Conservation (phyloP, 2,329 filamentous ascomycete species). For the Teratosphaeria zuluensis region DNA sequence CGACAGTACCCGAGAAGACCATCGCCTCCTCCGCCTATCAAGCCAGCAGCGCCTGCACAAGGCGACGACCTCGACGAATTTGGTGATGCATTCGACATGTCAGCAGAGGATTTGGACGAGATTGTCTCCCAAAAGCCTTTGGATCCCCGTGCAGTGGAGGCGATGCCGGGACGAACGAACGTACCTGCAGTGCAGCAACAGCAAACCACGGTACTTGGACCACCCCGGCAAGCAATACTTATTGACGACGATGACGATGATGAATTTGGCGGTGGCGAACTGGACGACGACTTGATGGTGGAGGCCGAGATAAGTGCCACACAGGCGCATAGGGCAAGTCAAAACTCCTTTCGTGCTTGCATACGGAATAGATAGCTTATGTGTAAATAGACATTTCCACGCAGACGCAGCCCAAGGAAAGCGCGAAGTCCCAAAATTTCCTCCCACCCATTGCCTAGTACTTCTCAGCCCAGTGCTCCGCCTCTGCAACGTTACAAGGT, state of each 20-base stretch:
- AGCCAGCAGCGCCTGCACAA: slow-evolving; percentile 1
- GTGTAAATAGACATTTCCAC: slow-evolving; percentile 18
- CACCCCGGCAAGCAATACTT: not conserved
- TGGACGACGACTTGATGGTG: slow-evolving; percentile 61
- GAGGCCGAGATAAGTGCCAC: slow-evolving; percentile 64
- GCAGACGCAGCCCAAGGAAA: slow-evolving; percentile 12
- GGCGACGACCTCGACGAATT: slow-evolving; percentile 32
- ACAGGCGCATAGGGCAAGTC: slow-evolving; percentile 47
- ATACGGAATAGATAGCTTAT: slow-evolving; percentile 26
- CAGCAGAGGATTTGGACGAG: slow-evolving; percentile 49
- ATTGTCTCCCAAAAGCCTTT: slow-evolving; percentile 37
- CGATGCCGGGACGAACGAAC: slow-evolving; percentile 29
- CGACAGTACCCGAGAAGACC: slow-evolving; percentile 6
- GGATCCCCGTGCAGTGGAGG: slow-evolving; percentile 33
- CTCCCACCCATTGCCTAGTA: not conserved
- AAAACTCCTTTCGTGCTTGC: slow-evolving; percentile 8
- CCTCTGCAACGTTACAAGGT: slow-evolving; percentile 58
- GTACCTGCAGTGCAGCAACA: slow-evolving; percentile 5
- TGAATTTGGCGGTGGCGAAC: slow-evolving; percentile 60
- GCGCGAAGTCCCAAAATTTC: slow-evolving; percentile 2
- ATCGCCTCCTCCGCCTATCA: slow-evolving; percentile 1
- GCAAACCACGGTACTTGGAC: not conserved
- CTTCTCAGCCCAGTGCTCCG: not conserved
- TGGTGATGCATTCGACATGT: slow-evolving; percentile 39
- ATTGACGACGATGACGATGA: slow-evolving; percentile 41